A percentile compares a stretch with the other conserved stretches of the same genome.
These are phyloP conservation scores for Leptosphaerulina australis DNA, from an alignment of 2,329 filamentous ascomycete species.

Conservation along the genomic window DNA sequence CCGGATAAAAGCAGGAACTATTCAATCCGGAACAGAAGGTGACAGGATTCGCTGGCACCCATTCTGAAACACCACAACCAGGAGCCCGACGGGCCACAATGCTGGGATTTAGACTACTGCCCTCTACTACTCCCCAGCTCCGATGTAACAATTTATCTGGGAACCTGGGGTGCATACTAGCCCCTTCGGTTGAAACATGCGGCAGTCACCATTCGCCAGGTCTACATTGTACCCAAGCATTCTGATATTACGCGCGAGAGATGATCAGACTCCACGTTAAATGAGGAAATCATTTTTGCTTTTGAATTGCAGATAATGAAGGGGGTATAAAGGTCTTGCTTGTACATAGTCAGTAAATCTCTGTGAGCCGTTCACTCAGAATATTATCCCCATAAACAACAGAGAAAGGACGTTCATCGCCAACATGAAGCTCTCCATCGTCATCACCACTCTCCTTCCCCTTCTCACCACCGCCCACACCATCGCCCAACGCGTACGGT, in stretches of 20 bases:
- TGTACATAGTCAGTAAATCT: too few species aligned
- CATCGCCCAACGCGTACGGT: conserved; percentile 54
- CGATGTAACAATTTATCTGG: conserved; percentile 1
- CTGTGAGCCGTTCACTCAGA: not conserved
- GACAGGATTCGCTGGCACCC: conserved; percentile 8
- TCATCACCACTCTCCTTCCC: conserved; percentile 36
- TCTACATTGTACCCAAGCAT: conserved; percentile 12
- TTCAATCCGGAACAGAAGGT: not conserved
- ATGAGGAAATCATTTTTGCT: not conserved
- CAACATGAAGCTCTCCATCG: conserved; percentile 41
- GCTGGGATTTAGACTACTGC: not conserved
- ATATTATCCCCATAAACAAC: not conserved
- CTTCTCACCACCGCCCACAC: conserved; percentile 48
- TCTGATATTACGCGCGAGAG: not conserved
- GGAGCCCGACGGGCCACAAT: not conserved
- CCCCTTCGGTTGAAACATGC: not conserved
- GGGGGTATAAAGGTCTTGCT: not conserved
- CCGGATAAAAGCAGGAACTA: conserved; percentile 11
- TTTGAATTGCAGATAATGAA: not conserved
- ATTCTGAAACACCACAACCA: not conserved
- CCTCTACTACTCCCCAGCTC: not conserved
- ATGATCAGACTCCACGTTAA: not conserved
- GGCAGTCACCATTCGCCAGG: not conserved
- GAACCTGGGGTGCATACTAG: conserved; percentile 7
- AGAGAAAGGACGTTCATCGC: not conserved